A percentile compares a stretch with the other conserved stretches of the same genome.
phyloP scores from a whole-genome alignment of 169 alveolate species.

The Plasmodium gallinaceum region DNA sequence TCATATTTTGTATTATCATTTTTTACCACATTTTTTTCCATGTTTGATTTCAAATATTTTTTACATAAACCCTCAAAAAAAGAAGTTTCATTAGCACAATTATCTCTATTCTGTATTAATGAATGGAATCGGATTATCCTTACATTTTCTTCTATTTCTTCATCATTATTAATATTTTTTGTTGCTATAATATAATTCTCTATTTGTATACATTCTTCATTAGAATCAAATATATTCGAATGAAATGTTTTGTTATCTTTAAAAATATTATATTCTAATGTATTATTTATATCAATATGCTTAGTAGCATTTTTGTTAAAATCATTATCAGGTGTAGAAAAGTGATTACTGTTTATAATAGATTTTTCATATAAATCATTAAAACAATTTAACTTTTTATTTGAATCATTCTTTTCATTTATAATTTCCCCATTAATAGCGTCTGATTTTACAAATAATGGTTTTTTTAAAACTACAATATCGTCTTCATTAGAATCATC shows the following conservation, averaged over 20 bases:
- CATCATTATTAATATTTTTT: conserved; percentile 1
- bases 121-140: conserved; percentile 21
- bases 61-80: conserved; percentile 13
- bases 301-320: not conserved
- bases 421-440: not conserved
- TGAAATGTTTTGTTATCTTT: not conserved
- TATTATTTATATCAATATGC: not conserved
- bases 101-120: not conserved
- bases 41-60: not conserved
- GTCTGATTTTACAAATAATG: conserved; percentile 26
- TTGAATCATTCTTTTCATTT: not conserved
- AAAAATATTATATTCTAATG: not conserved
- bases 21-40: not conserved
- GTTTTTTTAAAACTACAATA: conserved; percentile 38
- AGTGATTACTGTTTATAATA: conserved; percentile 7
- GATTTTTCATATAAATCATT: conserved; percentile 23
- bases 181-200: conserved; percentile 21
- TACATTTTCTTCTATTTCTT: conserved; percentile 19
- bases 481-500: conserved; percentile 57
- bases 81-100: not conserved
- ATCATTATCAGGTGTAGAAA: not conserved
- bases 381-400: conserved; percentile 20
- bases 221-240: not conserved
- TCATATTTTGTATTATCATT: not conserved
- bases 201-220: not conserved